These are phyloP conservation scores for Leccinum proximum DNA, from an alignment of 1,284 basidiomycete species.

Conservation along the genomic window DNA sequence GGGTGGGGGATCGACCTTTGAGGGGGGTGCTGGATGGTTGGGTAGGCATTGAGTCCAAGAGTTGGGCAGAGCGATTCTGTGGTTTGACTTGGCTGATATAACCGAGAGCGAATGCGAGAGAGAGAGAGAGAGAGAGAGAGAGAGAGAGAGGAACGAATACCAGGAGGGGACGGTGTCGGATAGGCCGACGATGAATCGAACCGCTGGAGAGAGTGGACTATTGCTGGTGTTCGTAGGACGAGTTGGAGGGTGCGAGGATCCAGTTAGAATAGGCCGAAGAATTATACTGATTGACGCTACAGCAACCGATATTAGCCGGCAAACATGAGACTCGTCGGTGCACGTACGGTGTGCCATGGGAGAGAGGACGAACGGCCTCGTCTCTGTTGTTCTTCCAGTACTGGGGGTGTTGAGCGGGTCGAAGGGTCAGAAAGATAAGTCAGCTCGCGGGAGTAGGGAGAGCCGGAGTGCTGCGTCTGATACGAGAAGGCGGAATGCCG, in stretches of 20 bases:
- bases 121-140: constrained; percentile 47
- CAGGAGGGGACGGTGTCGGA: constrained; percentile 65
- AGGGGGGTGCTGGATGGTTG: constrained; percentile 18
- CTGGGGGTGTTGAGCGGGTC: constrained; percentile 27
- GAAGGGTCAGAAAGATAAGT: constrained; percentile 30
- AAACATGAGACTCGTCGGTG: not conserved
- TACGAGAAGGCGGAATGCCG: constrained; percentile 37
- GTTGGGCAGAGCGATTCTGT: constrained; percentile 44
- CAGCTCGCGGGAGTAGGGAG: constrained; percentile 30
- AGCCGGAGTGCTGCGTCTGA: constrained; percentile 21
- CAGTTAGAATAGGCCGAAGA: constrained; percentile 38
- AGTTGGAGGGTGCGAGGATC: constrained; percentile 34
- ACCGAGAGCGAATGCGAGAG: constrained; percentile 68
- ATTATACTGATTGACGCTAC: constrained; percentile 33
- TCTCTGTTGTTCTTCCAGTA: constrained; percentile 32
- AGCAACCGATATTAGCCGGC: constrained; percentile 6
- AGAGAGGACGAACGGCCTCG: constrained; percentile 27
- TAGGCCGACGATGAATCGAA: constrained; percentile 55
- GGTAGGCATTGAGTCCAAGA: constrained; percentile 25
- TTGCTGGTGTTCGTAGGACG: constrained; percentile 45
- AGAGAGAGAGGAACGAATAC: constrained; percentile 44
- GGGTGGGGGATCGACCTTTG: constrained; percentile 12
- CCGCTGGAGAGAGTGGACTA: constrained; percentile 62
- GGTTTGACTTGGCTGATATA: constrained; percentile 35
- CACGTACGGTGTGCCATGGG: constrained; percentile 29